A percentile compares a stretch with the other conserved stretches of the same genome.
These are phyloP conservation scores for Cutaneotrichosporon cavernicola DNA, from an alignment of 1,284 basidiomycete species.

Conservation along the genomic window DNA sequence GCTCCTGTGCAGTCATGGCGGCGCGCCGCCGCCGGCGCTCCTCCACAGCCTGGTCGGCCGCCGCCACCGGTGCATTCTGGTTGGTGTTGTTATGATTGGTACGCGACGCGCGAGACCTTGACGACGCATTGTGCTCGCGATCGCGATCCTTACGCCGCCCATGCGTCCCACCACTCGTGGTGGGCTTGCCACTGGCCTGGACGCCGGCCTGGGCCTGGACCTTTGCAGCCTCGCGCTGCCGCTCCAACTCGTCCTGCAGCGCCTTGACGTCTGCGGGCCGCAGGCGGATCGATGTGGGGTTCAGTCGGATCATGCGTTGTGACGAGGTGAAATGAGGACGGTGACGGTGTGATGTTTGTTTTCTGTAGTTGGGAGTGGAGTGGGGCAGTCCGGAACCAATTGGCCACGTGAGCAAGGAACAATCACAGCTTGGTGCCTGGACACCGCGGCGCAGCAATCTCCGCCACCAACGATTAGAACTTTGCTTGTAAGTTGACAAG, in stretches of 20 bases:
- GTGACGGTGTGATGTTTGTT: no score
- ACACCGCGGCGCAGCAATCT: background rate
- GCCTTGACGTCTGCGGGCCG: constrained; percentile 45
- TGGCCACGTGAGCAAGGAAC: no score
- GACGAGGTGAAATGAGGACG: background rate
- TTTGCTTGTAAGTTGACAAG: background rate
- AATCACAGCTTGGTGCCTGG: background rate
- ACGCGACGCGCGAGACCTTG: background rate
- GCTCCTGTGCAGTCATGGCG: constrained; percentile 18
- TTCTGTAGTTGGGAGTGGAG: no score
- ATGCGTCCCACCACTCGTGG: background rate
- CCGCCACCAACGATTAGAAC: background rate
- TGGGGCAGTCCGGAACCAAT: no score
- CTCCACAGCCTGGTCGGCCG: constrained; percentile 14
- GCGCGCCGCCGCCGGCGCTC: constrained; percentile 16
- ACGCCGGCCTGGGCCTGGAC: no score
- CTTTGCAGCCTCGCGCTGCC: constrained; percentile 28
- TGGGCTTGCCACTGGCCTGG: background rate
- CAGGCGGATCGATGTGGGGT: constrained; percentile 48
- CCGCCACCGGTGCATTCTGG: constrained; percentile 12
- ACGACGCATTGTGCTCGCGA: no score
- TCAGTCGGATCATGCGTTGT: constrained; percentile 51
- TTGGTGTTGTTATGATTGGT: background rate
- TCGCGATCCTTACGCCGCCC: background rate
- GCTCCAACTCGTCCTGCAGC: constrained; percentile 45